These are phyloP conservation scores for Colletotrichum euphorbiae DNA, from an alignment of 2,329 filamentous ascomycete species.

Conservation along the genomic window DNA sequence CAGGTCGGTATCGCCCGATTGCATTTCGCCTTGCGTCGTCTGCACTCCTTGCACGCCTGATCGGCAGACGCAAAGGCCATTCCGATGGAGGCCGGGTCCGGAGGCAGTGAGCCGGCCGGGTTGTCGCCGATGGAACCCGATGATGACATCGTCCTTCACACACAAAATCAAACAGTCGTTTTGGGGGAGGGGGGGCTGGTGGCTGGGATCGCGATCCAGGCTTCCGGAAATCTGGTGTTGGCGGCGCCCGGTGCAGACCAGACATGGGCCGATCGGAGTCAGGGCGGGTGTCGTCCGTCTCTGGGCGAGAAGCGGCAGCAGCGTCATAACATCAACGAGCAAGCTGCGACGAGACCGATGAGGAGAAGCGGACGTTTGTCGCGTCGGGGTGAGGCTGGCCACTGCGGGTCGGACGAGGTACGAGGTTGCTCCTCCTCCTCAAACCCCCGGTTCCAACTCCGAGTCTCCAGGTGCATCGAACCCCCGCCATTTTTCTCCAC, in stretches of 20 bases:
- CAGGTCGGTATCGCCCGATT: slow-evolving; percentile 53
- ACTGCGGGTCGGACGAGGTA: slow-evolving; percentile 12
- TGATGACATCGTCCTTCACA: slow-evolving; percentile 11
- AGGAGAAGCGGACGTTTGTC: slow-evolving; percentile 6
- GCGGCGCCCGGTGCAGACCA: neutral
- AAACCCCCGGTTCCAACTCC: slow-evolving; percentile 1
- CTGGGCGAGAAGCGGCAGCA: neutral
- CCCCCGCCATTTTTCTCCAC: slow-evolving; percentile 31
- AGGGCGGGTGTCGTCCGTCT: slow-evolving; percentile 28
- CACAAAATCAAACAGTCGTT: neutral
- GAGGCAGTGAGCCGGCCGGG: neutral
- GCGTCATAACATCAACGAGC: slow-evolving; percentile 13
- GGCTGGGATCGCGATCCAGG: neutral
- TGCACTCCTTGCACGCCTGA: slow-evolving; percentile 55
- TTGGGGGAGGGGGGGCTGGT: neutral
- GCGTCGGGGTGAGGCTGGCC: slow-evolving; percentile 3
- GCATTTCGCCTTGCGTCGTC: slow-evolving; percentile 54
- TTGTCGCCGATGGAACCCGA: slow-evolving; percentile 14
- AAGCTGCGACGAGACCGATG: neutral
- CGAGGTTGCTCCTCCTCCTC: slow-evolving; percentile 5
- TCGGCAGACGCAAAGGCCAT: slow-evolving; percentile 45
- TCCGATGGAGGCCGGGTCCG: slow-evolving; percentile 29
- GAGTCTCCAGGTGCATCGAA: slow-evolving; percentile 11
- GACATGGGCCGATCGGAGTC: neutral
- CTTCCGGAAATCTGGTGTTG: slow-evolving; percentile 1